These are phyloP conservation scores for Ophiostoma populinum DNA, from an alignment of 2,329 filamentous ascomycete genomes.

Conservation along the genomic window DNA sequence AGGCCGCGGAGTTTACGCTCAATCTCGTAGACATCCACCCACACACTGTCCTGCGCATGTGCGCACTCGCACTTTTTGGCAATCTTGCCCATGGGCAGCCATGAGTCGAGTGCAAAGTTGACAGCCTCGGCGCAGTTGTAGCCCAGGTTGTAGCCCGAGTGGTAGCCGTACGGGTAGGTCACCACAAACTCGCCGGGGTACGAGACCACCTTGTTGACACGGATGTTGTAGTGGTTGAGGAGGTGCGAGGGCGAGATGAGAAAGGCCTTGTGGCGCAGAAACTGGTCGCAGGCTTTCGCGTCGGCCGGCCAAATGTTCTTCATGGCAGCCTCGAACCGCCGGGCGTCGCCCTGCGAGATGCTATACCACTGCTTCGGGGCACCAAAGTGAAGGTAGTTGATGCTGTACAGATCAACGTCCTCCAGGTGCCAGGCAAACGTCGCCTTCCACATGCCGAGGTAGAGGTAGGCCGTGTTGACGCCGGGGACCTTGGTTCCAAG, in stretches of 20 bases:
- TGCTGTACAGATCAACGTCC: conserved; percentile 96
- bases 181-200: conserved; percentile 97
- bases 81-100: conserved; percentile 87
- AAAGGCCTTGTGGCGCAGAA: conserved; percentile 93
- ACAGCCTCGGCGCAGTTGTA: conserved; percentile 99
- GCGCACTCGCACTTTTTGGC: conserved; percentile 96
- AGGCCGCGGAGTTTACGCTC: conserved; percentile 87
- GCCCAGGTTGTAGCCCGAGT: conserved; percentile 92
- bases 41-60: conserved; percentile 88
- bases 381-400: conserved; percentile 98
- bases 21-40: conserved; percentile 93
- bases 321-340: conserved; percentile 89
- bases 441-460: conserved; percentile 98
- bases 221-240: conserved; percentile 79
- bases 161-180: conserved; percentile 95
- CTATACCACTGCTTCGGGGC: conserved; percentile 99
- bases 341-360: conserved; percentile 87
- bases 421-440: conserved; percentile 98
- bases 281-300: conserved; percentile 89
- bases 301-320: conserved; percentile 87
- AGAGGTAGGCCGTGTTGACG: conserved; percentile 95
- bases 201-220: conserved; percentile 87
- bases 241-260: conserved; percentile 83
- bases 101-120: conserved; percentile 91
- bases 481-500: conserved; percentile 90